phyloP scores from a whole-genome alignment of 495 filamentous ascomycete species.

The Aspergillus avenaceus region DNA sequence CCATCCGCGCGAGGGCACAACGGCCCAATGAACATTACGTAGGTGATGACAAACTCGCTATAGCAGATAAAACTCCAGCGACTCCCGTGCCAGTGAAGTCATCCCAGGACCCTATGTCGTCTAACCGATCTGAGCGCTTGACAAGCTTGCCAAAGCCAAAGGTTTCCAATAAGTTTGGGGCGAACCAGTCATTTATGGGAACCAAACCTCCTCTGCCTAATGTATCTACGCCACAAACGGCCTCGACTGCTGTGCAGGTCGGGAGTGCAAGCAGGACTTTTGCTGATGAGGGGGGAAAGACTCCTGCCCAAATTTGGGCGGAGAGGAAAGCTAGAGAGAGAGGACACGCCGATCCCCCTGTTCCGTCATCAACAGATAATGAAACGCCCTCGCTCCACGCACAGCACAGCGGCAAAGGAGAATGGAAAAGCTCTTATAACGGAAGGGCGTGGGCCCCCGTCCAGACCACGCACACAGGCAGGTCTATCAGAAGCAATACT shows the following conservation, averaged over 20 bases:
- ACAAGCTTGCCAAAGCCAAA: slow-evolving; percentile 91
- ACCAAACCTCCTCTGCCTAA: slow-evolving; percentile 83
- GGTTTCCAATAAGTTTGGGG: slow-evolving; percentile 79
- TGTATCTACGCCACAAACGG: slow-evolving; percentile 50
- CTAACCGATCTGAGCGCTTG: slow-evolving; percentile 70
- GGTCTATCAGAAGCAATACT: slow-evolving; percentile 53
- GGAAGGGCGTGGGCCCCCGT: slow-evolving; percentile 88
- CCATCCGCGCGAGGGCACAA: slow-evolving; percentile 78
- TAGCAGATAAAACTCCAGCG: slow-evolving; percentile 27
- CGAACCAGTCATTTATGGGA: slow-evolving; percentile 65
- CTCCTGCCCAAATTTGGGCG: slow-evolving; percentile 93
- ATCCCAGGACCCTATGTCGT: slow-evolving; percentile 63
- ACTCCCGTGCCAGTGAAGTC: slow-evolving; percentile 50
- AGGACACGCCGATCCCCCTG: slow-evolving; percentile 45
- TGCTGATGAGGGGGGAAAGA: slow-evolving; percentile 92
- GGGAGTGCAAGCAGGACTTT: slow-evolving; percentile 86
- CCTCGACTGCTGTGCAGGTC: slow-evolving; percentile 52
- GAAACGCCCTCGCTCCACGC: slow-evolving; percentile 50
- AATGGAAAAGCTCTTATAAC: slow-evolving; percentile 85
- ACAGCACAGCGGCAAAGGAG: slow-evolving; percentile 65
- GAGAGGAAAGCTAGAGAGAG: slow-evolving; percentile 88
- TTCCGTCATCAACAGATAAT: slow-evolving; percentile 25
- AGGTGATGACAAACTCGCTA: slow-evolving; percentile 34
- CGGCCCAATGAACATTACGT: slow-evolving; percentile 47
- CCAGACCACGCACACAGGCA: slow-evolving; percentile 64